These are phyloP conservation scores for Cryptococcus sp. DNA, from an alignment of 1,284 basidiomycete species.

Conservation along the genomic window DNA sequence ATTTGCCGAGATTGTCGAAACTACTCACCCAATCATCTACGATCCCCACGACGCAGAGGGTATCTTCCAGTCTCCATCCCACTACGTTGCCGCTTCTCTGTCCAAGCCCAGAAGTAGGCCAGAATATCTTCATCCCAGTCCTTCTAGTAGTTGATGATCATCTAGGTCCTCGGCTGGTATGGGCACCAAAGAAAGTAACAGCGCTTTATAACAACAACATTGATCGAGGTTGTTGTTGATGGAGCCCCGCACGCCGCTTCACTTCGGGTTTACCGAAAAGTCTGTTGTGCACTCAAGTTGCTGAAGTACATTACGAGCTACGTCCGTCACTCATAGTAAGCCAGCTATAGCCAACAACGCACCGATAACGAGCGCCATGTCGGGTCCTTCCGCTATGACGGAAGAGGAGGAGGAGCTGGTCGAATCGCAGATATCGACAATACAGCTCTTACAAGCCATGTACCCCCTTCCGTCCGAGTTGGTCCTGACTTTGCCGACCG, in stretches of 20 bases:
- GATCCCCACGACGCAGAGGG: slow-evolving; percentile 27
- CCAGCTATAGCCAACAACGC: not conserved
- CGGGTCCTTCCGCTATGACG: not conserved
- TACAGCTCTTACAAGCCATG: slow-evolving; percentile 47
- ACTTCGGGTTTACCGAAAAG: not conserved
- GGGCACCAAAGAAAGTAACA: not conserved
- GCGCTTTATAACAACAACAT: not conserved
- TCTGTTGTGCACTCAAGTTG: not conserved
- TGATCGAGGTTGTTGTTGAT: slow-evolving; percentile 6
- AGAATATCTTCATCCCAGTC: slow-evolving; percentile 32
- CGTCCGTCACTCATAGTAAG: not conserved
- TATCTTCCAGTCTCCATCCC: slow-evolving; percentile 30
- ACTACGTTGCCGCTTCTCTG: slow-evolving; percentile 22
- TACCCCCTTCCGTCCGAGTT: slow-evolving; percentile 44
- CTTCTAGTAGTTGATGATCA: not conserved
- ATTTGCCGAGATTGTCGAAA: too few species aligned
- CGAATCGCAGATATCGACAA: slow-evolving; percentile 24
- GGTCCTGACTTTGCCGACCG: slow-evolving; percentile 19
- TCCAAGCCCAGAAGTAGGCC: slow-evolving; percentile 29
- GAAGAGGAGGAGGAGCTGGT: slow-evolving; percentile 3
- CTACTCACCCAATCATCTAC: slow-evolving; percentile 25
- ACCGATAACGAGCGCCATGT: not conserved
- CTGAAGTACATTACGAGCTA: not conserved
- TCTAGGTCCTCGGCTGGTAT: not conserved
- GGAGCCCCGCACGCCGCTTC: slow-evolving; percentile 4